Evolutionary conservation across 2,329 filamentous ascomycete species (phyloP), one percentile per base, ranked within the genome.

Genomic region (Fusarium haematococcum): DNA sequence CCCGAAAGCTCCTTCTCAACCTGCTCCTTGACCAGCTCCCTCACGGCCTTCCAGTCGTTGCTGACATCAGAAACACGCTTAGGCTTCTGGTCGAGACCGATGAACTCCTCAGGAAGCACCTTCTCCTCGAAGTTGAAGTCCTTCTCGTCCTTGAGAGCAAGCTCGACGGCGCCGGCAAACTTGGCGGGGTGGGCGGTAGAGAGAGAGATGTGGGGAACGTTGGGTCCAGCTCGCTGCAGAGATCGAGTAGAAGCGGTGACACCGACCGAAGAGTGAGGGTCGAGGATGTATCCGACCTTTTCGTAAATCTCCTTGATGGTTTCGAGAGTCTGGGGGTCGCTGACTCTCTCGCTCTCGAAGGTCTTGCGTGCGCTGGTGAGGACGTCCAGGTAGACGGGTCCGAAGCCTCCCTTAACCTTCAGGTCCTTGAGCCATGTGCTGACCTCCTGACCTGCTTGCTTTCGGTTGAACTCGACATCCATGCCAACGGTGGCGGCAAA

Each of bases 101-200:
- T 85, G 80, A 98, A 97, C 84, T 98, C 94, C 67, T 89, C 82
- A 0, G 96, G 96, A 64, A 97, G 87, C 1, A 98, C 93, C 72
- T 92, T 90, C 71, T 88, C 83, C 45, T 90, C 87, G 80, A 98
- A 98, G 77, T 91, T 88, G 78, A 97, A 98, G 1, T 88, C 91
- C n/a, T 88, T 82, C 80, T 94, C 88, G 10, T 89, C 89, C 73
- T 91, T 89, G 69, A 98, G 86, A 0, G 96, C 95, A 57, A 93
- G 78, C 77, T 95, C 93, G 2, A 99, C 96, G 0, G 95, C 95
- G 35, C 91, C 90, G 0, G 93, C 91, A 80, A 99, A 99, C 84
- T 99, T 99, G 71, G 96, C 97, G 0, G 97, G 96, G 83, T 99
- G 97, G 3, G 97, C 97, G 2, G 97, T 99, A 2, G 95, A 94